Evolutionary conservation across 306 rosid species (phyloP).

Genomic region (Castanea sativa): DNA sequence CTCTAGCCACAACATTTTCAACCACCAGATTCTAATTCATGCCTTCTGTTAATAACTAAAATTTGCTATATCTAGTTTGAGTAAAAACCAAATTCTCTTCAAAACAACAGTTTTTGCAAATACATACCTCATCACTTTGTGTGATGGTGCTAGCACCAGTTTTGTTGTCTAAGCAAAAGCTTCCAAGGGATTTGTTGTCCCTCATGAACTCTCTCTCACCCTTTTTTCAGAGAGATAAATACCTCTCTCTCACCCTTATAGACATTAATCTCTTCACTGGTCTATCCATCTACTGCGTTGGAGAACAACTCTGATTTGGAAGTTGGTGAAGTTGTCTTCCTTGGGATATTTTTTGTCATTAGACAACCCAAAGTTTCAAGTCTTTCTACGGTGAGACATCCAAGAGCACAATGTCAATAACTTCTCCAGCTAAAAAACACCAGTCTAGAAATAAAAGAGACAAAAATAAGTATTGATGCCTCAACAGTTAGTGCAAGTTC

Average conservation of each 20-base stretch:
- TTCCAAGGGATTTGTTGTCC: slow-evolving; percentile 90
- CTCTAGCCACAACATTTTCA: neutral
- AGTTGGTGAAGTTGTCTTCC: slow-evolving; percentile 83
- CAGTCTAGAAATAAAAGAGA: slow-evolving; percentile 27
- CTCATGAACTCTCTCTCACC: slow-evolving; percentile 43
- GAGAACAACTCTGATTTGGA: slow-evolving; percentile 96
- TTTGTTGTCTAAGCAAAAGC: slow-evolving; percentile 76
- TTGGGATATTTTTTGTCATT: slow-evolving; percentile 82
- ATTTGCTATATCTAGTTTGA: neutral
- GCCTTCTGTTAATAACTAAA: slow-evolving; percentile 23
- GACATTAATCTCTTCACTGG: no score
- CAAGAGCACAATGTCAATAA: no score
- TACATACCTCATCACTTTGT: no score
- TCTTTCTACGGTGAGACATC: slow-evolving; percentile 18
- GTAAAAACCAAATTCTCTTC: no score
- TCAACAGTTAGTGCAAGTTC: no score
- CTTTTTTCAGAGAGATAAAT: no score
- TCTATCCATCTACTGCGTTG: no score
- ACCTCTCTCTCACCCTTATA: no score
- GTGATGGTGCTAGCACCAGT: no score
- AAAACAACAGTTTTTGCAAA: no score
- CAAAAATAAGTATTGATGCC: no score
- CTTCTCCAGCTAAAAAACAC: no score
- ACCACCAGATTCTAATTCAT: slow-evolving; percentile 20
- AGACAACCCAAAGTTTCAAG: slow-evolving; percentile 91